A percentile compares a stretch with the other conserved stretches of the same genome.
Evolutionary conservation across 805 yeast genomes (phyloP).

Genomic region (Isabelozyma rhagii): DNA sequence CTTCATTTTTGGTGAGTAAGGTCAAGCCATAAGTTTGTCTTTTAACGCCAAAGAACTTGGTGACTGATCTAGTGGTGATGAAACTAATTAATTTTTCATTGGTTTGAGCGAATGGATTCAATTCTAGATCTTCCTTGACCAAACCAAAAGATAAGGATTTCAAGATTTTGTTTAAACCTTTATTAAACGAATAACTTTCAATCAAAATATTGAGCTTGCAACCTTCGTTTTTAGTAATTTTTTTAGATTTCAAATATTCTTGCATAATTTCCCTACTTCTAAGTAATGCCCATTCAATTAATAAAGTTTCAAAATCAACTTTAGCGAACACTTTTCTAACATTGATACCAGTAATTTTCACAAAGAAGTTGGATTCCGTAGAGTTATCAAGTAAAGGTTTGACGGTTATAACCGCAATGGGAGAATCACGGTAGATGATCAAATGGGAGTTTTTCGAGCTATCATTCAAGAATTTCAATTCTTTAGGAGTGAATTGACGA

Average conservation of each 20-base stretch:
- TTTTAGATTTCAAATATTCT: slow-evolving; percentile 23
- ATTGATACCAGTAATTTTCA: slow-evolving; percentile 56
- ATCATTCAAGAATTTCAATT: slow-evolving; percentile 23
- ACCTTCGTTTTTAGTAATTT: slow-evolving; percentile 22
- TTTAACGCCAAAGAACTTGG: slow-evolving; percentile 20
- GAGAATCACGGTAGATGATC: slow-evolving; percentile 63
- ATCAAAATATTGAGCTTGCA: slow-evolving; percentile 37
- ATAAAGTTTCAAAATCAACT: slow-evolving; percentile 61
- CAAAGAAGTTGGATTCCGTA: slow-evolving; percentile 40
- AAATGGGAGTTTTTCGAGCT: slow-evolving; percentile 49
- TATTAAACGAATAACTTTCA: slow-evolving; percentile 55
- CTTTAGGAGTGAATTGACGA: slow-evolving; percentile 10
- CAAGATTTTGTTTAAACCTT: slow-evolving; percentile 32
- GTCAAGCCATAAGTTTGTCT: slow-evolving; percentile 28
- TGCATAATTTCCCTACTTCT: slow-evolving; percentile 43
- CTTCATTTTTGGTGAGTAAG: slow-evolving; percentile 16
- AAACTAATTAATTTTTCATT: slow-evolving; percentile 2
- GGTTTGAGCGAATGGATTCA: slow-evolving; percentile 25
- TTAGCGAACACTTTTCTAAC: slow-evolving; percentile 65
- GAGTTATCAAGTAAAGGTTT: slow-evolving; percentile 39
- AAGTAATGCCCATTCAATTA: slow-evolving; percentile 57
- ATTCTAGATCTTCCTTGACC: slow-evolving; percentile 20
- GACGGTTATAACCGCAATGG: slow-evolving; percentile 61
- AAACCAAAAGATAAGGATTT: slow-evolving; percentile 42
- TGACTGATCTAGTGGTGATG: slow-evolving; percentile 5